phyloP scores from a whole-genome alignment of 2,329 filamentous ascomycete species.

The Beauveria rudraprayagi region DNA sequence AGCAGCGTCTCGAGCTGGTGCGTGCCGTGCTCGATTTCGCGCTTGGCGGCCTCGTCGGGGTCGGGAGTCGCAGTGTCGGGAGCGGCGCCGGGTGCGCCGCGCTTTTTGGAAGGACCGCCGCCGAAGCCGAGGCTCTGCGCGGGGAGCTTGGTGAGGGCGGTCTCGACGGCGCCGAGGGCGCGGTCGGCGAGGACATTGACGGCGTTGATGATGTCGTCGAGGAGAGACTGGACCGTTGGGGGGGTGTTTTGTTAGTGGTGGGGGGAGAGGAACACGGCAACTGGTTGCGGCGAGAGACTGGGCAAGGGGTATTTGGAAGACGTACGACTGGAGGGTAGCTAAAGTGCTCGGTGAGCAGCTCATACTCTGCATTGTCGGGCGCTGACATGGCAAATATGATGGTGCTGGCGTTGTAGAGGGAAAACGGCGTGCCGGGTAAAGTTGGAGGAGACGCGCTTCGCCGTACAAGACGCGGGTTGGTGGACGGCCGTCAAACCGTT shows the following conservation, averaged over 20 bases:
- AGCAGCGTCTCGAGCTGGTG: constrained; percentile 78
- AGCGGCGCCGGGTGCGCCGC: constrained; percentile 22
- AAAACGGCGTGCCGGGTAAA: not conserved
- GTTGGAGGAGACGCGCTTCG: not conserved
- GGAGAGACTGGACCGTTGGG: constrained; percentile 56
- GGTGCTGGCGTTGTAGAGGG: not conserved
- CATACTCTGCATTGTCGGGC: constrained; percentile 41
- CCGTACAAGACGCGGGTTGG: not conserved
- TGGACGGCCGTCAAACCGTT: not conserved
- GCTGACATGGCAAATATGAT: constrained; percentile 21
- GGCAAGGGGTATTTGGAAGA: not conserved
- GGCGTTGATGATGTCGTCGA: constrained; percentile 97
- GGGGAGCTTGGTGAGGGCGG: constrained; percentile 65
- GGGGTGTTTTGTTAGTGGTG: constrained; percentile 11
- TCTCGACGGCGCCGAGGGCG: constrained; percentile 80
- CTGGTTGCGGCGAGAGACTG: not conserved
- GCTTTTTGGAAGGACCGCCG: constrained; percentile 31
- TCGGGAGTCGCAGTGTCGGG: constrained; percentile 25
- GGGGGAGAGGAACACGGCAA: not conserved
- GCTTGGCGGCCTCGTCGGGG: constrained; percentile 34
- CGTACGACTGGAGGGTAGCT: constrained; percentile 82
- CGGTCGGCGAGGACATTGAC: constrained; percentile 90
- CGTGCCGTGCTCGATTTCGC: constrained; percentile 80
- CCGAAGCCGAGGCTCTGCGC: constrained; percentile 74
- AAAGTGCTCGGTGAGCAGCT: constrained; percentile 88